These are phyloP conservation scores for Candida frijolesensis DNA, from an alignment of 1,139 yeast genomes.

Conservation along the genomic window DNA sequence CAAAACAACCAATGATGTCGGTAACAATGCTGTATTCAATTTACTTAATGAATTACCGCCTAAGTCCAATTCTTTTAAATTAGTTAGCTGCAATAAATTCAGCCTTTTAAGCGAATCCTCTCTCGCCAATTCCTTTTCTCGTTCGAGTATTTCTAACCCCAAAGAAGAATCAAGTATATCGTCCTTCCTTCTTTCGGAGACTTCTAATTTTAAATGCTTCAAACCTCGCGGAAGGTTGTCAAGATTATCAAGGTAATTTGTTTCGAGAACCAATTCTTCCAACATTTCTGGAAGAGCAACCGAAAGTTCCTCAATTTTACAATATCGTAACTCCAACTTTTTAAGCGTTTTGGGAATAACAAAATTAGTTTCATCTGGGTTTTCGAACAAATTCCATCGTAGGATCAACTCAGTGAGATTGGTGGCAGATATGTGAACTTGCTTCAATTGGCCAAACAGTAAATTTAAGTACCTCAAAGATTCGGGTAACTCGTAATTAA, in stretches of 20 bases:
- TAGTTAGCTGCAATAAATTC: not conserved
- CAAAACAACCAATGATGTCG: not conserved
- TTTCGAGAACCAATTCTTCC: not conserved
- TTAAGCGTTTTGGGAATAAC: not conserved
- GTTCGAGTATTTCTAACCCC: not conserved
- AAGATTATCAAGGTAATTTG: not conserved
- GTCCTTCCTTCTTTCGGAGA: not conserved
- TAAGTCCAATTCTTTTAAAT: not conserved
- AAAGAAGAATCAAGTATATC: not conserved
- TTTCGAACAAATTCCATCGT: not conserved
- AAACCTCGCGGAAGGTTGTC: not conserved
- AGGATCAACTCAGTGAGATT: not conserved
- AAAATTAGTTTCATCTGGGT: not conserved
- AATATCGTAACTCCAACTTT: not conserved
- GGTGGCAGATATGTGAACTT: not conserved
- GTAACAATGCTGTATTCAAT: not conserved
- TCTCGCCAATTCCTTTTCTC: not conserved
- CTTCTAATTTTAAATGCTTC: not conserved
- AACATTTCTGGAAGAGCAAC: not conserved
- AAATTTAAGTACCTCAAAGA: not conserved
- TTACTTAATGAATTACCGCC: not conserved
- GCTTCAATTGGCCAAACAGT: not conserved
- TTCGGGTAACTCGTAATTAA: not conserved
- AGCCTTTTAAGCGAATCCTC: not conserved
- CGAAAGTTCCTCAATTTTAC: not conserved